phyloP scores from a whole-genome alignment of 2,329 filamentous ascomycete genomes.

The Exophiala mesophila region DNA sequence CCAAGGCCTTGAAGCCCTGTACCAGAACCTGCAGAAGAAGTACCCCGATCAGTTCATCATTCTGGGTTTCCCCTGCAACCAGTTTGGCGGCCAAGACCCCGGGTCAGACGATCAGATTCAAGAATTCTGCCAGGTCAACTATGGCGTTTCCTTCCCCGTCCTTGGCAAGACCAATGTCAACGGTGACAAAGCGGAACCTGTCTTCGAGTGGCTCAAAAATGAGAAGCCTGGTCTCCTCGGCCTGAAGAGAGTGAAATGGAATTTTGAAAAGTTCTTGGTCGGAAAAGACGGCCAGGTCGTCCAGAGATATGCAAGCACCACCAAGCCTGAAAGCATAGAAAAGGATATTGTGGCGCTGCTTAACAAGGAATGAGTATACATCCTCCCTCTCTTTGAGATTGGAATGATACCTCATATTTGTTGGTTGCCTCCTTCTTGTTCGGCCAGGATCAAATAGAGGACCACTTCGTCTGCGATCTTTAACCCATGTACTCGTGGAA shows the following conservation, averaged over 20 bases:
- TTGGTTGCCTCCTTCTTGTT: not conserved
- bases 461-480: too few species aligned
- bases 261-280: conserved; percentile 98
- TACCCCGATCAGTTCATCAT: conserved; percentile 75
- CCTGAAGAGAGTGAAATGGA: conserved; percentile 91
- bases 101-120: conserved; percentile 76
- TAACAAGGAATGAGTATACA: conserved; percentile 46
- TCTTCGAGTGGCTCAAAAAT: conserved; percentile 70
- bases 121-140: conserved; percentile 85
- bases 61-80: conserved; percentile 97
- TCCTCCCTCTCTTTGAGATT: not conserved
- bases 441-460: too few species aligned
- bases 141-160: conserved; percentile 87
- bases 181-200: conserved; percentile 70
- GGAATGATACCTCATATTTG: not conserved
- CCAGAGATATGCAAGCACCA: conserved; percentile 78
- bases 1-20: conserved; percentile 81
- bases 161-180: conserved; percentile 93
- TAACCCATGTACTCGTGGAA: too few species aligned
- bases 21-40: conserved; percentile 67
- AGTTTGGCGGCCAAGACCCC: conserved; percentile 88
- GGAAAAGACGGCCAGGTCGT: conserved; percentile 80
- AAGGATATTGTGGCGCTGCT: conserved; percentile 70
- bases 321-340: conserved; percentile 79
- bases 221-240: conserved; percentile 78